Evolutionary conservation across 805 yeast species (phyloP).

Genomic region (Candida golubevii): DNA sequence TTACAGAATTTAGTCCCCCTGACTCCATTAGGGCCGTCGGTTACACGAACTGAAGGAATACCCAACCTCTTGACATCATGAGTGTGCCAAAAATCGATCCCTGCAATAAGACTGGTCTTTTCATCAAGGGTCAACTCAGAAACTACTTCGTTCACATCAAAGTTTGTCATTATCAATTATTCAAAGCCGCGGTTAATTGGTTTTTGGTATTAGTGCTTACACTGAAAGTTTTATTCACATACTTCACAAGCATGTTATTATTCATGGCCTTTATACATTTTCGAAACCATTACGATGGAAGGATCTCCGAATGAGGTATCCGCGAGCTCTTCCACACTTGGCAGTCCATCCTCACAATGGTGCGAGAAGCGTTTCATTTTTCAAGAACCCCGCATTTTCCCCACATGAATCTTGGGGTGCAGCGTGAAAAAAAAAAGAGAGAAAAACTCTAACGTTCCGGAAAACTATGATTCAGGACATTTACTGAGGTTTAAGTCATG

Average conservation of each 20-base stretch:
- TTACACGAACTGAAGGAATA: slow-evolving; percentile 44
- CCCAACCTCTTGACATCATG: slow-evolving; percentile 33
- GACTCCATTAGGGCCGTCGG: slow-evolving; percentile 34
- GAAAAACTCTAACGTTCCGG: too few relatives aligned
- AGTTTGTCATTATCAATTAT: slow-evolving; percentile 9
- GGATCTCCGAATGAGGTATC: slow-evolving; percentile 1
- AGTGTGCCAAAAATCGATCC: slow-evolving; percentile 52
- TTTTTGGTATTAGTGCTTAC: too few relatives aligned
- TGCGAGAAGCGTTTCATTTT: too few relatives aligned
- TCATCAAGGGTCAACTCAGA: slow-evolving; percentile 24
- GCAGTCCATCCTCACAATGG: slow-evolving; percentile 3
- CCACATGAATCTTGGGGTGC: too few relatives aligned
- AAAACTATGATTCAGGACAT: too few relatives aligned
- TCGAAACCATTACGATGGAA: background rate
- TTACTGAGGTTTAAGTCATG: too few relatives aligned
- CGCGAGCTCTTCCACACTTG: slow-evolving; percentile 3
- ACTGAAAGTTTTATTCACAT: too few relatives aligned
- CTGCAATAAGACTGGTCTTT: slow-evolving; percentile 31
- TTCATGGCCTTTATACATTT: background rate
- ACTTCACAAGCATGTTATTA: too few relatives aligned
- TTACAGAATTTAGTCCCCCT: slow-evolving; percentile 29
- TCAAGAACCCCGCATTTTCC: too few relatives aligned
- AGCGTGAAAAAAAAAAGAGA: too few relatives aligned
- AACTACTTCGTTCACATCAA: slow-evolving; percentile 24
- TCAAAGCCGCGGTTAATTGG: too few relatives aligned